Evolutionary conservation across 306 rosid genomes (phyloP), one percentile per base, ranked within the genome.

Genomic region (Oxytropis ochrocephala): DNA sequence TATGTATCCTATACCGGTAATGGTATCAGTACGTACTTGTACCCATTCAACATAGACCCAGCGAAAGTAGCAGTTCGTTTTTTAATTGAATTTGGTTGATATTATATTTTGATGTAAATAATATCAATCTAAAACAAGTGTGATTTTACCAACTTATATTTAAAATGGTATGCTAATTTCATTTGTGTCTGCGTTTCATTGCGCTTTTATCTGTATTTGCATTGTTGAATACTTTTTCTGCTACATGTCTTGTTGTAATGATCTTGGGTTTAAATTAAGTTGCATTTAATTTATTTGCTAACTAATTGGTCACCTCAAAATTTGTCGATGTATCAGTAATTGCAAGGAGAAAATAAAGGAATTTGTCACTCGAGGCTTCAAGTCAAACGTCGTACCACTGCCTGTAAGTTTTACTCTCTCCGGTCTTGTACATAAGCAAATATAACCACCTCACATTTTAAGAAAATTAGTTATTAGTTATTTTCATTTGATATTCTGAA

Each of bases 331-430:
- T 1, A 52, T 50, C 85, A 92, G 98, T 35, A 75, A 83, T 47
- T 92, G 98, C 65, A 74, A 57, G 60, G 79, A 80, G 24, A 70
- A 51, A 19, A 62, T 92, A 2, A 80, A 73, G 57, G 80, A 73
- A 0, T 92, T 85, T 67, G 91, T 92, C 24, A 67, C 63, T 6
- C 39, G 17, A 13, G 87, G 91, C 13, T 86, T 81, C 70, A 58
- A 71, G 12, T 69, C 68, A 0, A 89, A 82, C 10, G 41, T 79
- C 9, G 57, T 92, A 5, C 98, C 98, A 14, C 69, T 84, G 60
- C 92, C 98, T 0, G 96, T 89, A 76, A 66, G 91, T 85, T 70
- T 4, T 5, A 35, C 39, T 24, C 29, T 4, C 3, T 24, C 29
- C 0, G 29, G 29, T 24, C 29, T 24, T 4, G 2, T 24, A 24